These are phyloP conservation scores for Fusarium palustre DNA, from an alignment of 2,329 filamentous ascomycete species.

Conservation along the genomic window DNA sequence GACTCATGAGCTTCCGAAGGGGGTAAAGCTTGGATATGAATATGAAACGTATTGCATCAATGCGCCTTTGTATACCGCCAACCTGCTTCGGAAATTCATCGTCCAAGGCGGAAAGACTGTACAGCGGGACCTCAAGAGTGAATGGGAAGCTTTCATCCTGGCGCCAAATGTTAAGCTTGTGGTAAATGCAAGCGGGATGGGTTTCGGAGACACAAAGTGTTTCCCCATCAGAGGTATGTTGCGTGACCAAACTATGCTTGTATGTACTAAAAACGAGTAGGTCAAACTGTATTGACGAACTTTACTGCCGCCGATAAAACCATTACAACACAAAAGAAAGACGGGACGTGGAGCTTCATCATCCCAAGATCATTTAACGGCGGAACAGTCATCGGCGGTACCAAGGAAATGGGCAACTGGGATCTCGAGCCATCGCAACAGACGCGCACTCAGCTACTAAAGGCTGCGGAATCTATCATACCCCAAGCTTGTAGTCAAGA, in stretches of 20 bases:
- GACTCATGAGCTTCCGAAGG: conserved; percentile 54
- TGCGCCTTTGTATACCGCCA: conserved; percentile 64
- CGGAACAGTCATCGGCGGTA: conserved; percentile 74
- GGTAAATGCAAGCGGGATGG: conserved; percentile 52
- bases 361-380: conserved; percentile 71
- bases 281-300: conserved; percentile 54
- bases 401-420: conserved; percentile 71
- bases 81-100: conserved; percentile 50
- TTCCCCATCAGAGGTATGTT: conserved; percentile 51
- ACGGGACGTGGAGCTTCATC: conserved; percentile 72
- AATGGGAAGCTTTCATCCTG: conserved; percentile 50
- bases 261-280: conserved; percentile 27
- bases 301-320: conserved; percentile 51
- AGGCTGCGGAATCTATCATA: conserved; percentile 25
- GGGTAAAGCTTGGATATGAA: conserved; percentile 60
- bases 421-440: conserved; percentile 60
- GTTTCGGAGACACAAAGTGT: conserved; percentile 50
- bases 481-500: conserved; percentile 14
- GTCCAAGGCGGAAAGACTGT: conserved; percentile 48
- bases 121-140: conserved; percentile 46
- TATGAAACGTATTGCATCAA: conserved; percentile 68
- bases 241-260: rapidly evolving
- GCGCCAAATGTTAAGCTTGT: conserved; percentile 43
- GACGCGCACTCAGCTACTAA: conserved; percentile 54
- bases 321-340: conserved; percentile 70